phyloP scores from a whole-genome alignment of 148 eudicot species.

The Fagopyrum homotropicum region DNA sequence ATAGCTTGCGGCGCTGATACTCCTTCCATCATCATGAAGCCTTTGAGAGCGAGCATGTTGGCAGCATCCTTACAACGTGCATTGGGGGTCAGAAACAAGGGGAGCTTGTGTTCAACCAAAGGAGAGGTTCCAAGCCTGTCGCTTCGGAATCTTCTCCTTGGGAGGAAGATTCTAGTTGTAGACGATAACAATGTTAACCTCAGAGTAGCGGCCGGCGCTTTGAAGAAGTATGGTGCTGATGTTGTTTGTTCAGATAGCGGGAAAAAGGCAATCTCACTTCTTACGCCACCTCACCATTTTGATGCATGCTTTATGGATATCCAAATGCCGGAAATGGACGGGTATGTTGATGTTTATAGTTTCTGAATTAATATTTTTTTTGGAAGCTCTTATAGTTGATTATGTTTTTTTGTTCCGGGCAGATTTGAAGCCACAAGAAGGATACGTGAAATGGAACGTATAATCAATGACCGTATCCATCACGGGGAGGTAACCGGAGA shows the following conservation, averaged over 20 bases:
- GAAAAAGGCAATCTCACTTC: slow-evolving; percentile 50
- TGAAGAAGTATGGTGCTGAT: slow-evolving; percentile 92
- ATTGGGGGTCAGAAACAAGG: slow-evolving; percentile 68
- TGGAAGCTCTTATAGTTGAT: neutral
- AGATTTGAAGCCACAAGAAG: slow-evolving; percentile 85
- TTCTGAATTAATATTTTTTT: neutral
- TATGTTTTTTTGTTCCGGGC: slow-evolving; percentile 9
- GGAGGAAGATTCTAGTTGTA: slow-evolving; percentile 79
- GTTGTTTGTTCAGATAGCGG: slow-evolving; percentile 85
- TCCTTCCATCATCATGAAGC: slow-evolving; percentile 65
- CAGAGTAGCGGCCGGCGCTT: slow-evolving; percentile 81
- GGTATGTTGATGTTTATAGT: slow-evolving; percentile 41
- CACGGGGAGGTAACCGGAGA: slow-evolving; percentile 33
- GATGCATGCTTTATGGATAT: slow-evolving; percentile 98
- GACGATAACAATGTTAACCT: slow-evolving; percentile 86
- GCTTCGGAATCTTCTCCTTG: slow-evolving; percentile 55
- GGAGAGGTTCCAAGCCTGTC: slow-evolving; percentile 42
- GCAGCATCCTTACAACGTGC: slow-evolving; percentile 77
- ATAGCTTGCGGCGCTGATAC: slow-evolving; percentile 24
- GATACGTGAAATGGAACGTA: slow-evolving; percentile 58
- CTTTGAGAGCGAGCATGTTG: slow-evolving; percentile 79
- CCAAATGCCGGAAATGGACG: slow-evolving; percentile 99
- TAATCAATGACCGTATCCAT: slow-evolving; percentile 30
- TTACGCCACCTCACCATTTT: slow-evolving; percentile 67
- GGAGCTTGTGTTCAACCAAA: slow-evolving; percentile 26